Conservation (phyloP, 345 rosid species). For the Conringia planisiliqua region DNA sequence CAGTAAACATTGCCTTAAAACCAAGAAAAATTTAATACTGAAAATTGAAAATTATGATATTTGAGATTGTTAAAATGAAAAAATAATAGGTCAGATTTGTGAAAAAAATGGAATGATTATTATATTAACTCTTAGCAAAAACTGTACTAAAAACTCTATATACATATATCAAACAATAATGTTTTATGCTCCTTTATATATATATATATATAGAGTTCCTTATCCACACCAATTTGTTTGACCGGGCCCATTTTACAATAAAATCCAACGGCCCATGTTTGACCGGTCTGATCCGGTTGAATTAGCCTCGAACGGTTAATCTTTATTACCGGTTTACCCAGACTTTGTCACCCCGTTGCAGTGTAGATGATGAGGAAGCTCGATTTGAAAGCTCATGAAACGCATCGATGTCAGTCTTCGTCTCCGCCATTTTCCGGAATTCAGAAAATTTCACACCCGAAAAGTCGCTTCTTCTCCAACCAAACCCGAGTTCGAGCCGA, state of each 20-base stretch:
- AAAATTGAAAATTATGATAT: no score
- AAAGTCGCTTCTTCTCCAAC: constrained; percentile 13
- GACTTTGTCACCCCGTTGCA: not conserved
- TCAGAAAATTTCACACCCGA: constrained; percentile 14
- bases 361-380: constrained; percentile 1
- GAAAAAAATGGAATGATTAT: no score
- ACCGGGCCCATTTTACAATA: not conserved
- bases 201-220: no score
- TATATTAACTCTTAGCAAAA: no score
- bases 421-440: constrained; percentile 33
- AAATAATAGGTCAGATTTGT: no score
- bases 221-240: no score
- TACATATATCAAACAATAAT: no score
- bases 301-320: not conserved
- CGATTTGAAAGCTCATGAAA: constrained; percentile 42
- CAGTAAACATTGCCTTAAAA: no score
- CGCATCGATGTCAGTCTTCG: constrained; percentile 24
- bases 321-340: not conserved
- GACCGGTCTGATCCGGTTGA: constrained; percentile 20
- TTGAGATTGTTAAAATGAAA: no score
- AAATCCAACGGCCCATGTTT: not conserved
- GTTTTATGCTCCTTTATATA: no score
- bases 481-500: not conserved
- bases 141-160: no score
- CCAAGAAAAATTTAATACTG: no score